Conservation (phyloP, 164 flowering plant genomes). For the Warburgia ugandensis region DNA sequence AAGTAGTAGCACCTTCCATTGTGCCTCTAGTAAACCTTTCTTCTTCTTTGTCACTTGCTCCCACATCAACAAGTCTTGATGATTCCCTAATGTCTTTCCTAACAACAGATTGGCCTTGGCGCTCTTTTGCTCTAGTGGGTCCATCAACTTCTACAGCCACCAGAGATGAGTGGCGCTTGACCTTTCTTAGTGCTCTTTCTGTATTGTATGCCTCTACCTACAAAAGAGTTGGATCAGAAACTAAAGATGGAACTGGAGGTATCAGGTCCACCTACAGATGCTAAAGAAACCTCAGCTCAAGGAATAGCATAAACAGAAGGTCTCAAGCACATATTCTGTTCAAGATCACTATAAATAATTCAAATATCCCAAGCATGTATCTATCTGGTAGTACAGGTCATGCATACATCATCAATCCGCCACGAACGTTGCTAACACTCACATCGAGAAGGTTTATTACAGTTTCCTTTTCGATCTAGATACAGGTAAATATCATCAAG, state of each 20-base stretch:
- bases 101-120: constrained; percentile 9
- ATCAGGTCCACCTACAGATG: background rate
- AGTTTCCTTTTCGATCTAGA: no score
- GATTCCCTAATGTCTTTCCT: constrained; percentile 22
- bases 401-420: no score
- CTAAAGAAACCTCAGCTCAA: background rate
- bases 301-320: no score
- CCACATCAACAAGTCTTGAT: constrained; percentile 24
- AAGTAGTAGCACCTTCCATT: constrained; percentile 21
- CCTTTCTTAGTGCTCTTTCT: constrained; percentile 63
- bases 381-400: no score
- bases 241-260: background rate
- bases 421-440: no score
- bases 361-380: no score
- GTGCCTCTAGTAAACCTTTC: constrained; percentile 16
- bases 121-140: constrained; percentile 19
- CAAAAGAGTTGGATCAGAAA: constrained; percentile 11
- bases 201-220: constrained; percentile 72
- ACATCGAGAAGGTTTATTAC: no score
- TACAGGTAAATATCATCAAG: no score
- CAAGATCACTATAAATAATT: no score
- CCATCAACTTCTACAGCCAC: constrained; percentile 32
- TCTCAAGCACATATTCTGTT: no score
- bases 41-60: constrained; percentile 24
- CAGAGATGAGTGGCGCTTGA: constrained; percentile 60